Base-by-base conservation (phyloP, 2,329 filamentous ascomycete species). In the Neonectria punicea region DNA sequence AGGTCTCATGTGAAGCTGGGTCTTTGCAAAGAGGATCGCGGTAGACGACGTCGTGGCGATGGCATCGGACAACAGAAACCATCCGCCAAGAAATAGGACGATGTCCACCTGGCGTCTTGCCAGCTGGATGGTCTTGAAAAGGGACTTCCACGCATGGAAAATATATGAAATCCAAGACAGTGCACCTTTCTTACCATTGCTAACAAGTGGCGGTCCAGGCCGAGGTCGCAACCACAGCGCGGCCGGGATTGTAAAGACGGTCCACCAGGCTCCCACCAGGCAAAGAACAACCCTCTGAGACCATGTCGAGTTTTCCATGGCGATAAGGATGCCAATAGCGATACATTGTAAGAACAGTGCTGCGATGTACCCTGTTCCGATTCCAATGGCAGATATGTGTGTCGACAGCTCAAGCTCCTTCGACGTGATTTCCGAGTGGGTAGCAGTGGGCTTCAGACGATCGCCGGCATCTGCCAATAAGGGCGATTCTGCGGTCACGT, bases 41-140 rank as follows among this genome's bases (percentile, higher is more conserved):
- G 96, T 98, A 14, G 94, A 95, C 36, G 93, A 96, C 0, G 97
- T 95, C 0, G 96, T 98, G 8, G 96, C 96, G 68, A 98, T 94
- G 46, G 93, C 94, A 74, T 99, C 96, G 7, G 93, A 97, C 2
- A 99, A 86, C 32, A 99, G 85, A 77, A 99, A 98, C 96, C 96
- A 99, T 6, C 93, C 94, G 3, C 87, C 89, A 5, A 99, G 86
- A 77, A 96, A 96, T 7, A 95, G 83, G 30, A 92, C 82, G 30
- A 95, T 90, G 72, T 96, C 93, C 55, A 89, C 82, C 7, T 95
- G 84, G 11, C 87, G 86, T 14, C 91, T 85, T 3, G 95, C 94
- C 49, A 94, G 87, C 71, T 89, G 86, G 11, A 94, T 82, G 0
- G 96, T 98, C 63, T 90, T 90, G 69, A 90, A 94, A 1, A 99